Conservation (phyloP, 257 asterid genomes). For the Solanum gracilifrons region DNA sequence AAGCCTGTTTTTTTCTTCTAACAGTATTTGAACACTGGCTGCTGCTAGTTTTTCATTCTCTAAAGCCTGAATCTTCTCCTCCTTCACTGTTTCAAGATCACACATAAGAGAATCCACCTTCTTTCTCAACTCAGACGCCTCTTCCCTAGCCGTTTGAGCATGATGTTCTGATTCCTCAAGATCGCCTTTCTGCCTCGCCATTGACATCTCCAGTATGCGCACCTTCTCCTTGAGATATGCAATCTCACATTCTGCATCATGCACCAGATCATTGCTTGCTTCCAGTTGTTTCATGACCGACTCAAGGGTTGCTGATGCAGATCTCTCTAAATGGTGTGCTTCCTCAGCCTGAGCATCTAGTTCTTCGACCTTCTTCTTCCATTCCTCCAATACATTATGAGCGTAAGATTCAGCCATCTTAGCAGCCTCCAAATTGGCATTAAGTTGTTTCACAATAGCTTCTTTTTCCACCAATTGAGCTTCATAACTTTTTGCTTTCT, state of each 20-base stretch:
- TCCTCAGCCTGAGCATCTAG: constrained; percentile 50
- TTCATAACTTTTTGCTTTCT: constrained; percentile 39
- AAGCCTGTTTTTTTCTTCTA: constrained; percentile 66
- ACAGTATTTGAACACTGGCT: constrained; percentile 47
- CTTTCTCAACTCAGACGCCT: constrained; percentile 48
- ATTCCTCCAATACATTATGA: constrained; percentile 56
- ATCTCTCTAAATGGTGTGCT: constrained; percentile 73
- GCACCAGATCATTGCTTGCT: constrained; percentile 63
- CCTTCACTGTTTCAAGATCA: constrained; percentile 57
- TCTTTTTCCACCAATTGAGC: constrained; percentile 56
- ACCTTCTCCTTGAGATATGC: constrained; percentile 68
- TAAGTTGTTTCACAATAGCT: constrained; percentile 61
- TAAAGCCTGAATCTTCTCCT: constrained; percentile 54
- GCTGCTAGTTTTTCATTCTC: constrained; percentile 83
- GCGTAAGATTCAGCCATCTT: constrained; percentile 73
- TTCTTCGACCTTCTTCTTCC: constrained; percentile 59
- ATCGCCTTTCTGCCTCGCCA: constrained; percentile 50
- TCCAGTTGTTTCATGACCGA: constrained; percentile 80
- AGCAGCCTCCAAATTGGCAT: constrained; percentile 82
- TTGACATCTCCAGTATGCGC: constrained; percentile 60
- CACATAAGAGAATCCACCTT: constrained; percentile 47
- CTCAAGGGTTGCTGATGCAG: constrained; percentile 72
- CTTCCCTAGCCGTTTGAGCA: constrained; percentile 47
- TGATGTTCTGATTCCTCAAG: constrained; percentile 56
- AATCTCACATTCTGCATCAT: constrained; percentile 63